phyloP scores from a whole-genome alignment of 306 rosid genomes.

The Fagus crenata region DNA sequence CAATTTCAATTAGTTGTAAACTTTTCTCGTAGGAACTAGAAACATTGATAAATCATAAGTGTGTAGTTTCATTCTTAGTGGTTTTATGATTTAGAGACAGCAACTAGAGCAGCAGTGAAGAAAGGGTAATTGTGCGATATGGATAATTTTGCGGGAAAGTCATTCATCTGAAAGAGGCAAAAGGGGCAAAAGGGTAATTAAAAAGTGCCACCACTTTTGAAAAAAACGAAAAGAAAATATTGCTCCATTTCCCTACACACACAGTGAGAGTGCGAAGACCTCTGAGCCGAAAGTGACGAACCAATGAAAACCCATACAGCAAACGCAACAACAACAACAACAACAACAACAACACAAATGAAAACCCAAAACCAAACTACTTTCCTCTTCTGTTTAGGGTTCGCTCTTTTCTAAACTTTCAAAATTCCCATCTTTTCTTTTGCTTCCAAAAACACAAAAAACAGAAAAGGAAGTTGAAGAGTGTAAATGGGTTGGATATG shows the following conservation, averaged over 20 bases:
- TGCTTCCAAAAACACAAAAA: constrained; percentile 5
- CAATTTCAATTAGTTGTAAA: too few relatives aligned
- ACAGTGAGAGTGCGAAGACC: constrained; percentile 52
- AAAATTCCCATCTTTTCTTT: not conserved
- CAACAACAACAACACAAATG: constrained; percentile 10
- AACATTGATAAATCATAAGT: too few relatives aligned
- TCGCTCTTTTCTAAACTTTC: constrained; percentile 15
- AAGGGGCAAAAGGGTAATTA: constrained; percentile 48
- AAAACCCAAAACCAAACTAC: constrained; percentile 19
- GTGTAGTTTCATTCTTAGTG: too few relatives aligned
- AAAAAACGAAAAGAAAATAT: not conserved
- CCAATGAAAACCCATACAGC: constrained; percentile 57
- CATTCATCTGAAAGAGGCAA: not conserved
- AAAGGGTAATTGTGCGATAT: not conserved
- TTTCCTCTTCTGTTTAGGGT: constrained; percentile 38
- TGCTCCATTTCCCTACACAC: constrained; percentile 46
- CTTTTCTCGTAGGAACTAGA: too few relatives aligned
- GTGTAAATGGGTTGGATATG: constrained; percentile 3
- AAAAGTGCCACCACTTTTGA: not conserved
- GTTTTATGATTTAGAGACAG: too few relatives aligned
- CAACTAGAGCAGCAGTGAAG: too few relatives aligned
- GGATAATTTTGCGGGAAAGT: not conserved
- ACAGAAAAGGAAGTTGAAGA: not conserved
- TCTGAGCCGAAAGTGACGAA: constrained; percentile 79
- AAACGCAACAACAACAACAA: constrained; percentile 36